Evolutionary conservation across 306 rosid genomes (phyloP), one percentile per base, ranked within the genome.

Genomic region (Inga laurina): DNA sequence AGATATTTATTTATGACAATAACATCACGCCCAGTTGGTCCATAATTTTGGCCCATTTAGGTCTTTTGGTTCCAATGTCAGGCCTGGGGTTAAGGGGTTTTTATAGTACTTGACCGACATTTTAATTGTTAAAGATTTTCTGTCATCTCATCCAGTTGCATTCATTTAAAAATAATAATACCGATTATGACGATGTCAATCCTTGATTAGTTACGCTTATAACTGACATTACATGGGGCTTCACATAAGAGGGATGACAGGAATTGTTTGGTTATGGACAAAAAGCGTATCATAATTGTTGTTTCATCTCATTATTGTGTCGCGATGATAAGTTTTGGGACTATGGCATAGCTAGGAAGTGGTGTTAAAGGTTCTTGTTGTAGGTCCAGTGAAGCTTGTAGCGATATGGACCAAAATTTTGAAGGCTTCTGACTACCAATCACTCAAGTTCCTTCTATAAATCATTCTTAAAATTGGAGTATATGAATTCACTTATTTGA

Each of bases 391-490:
- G 78, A 80, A 52, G 74, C 65, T 59, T 59, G 37, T 71, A 64
- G 76, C 51, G 52, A 18, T 35, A 18, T 35, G 45, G 77, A 49
- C 41, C 18, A 5, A 27, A 27, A 72, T 74, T 76, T 83, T 83
- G 71, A 80, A 74, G 27, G 61, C 13, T 24, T 71, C 39, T 21
- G 49, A 69, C 69, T 62, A 46, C 66, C 75, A 77, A 49, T 71
- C 62, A 71, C 54, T 39, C 22, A 71, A 41, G 52, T 74, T 57
- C 66, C 69, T 78, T 46, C 34, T 37, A 35, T 82, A 44, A 62
- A 51, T 51, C 51, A 69, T 67, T 72, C 76, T 41, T 45, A 81
- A 79, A 80, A 18, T n/a, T 70, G 67, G 61, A 70, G 61, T 45
- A 75, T 46, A 3, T 76, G 71, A 85, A 72, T 41, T 44, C 76